A percentile compares a stretch with the other conserved stretches of the same genome.
phyloP scores from a whole-genome alignment of 176 grass and related monocot genomes.

The Microstegium vimineum region DNA sequence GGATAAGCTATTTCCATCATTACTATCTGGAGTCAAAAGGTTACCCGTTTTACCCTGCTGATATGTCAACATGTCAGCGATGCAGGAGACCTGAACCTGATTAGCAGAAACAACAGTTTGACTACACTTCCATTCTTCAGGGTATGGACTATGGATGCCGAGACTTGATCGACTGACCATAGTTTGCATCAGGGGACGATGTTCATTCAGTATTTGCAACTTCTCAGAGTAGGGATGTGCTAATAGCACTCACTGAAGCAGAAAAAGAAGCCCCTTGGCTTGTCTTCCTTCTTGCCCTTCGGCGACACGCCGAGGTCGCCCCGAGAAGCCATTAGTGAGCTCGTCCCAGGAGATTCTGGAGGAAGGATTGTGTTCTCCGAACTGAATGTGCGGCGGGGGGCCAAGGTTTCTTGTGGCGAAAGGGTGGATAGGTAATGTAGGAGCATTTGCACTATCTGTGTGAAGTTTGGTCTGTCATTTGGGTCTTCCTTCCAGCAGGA shows the following conservation, averaged over 20 bases:
- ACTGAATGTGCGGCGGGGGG: conserved; percentile 53
- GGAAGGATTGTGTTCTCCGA: conserved; percentile 87
- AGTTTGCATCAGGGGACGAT: neutral
- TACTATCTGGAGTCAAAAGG: conserved; percentile 31
- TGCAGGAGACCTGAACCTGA: neutral
- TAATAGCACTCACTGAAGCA: conserved; percentile 98
- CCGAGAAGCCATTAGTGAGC: conserved; percentile 75
- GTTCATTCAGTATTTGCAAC: conserved; percentile 17
- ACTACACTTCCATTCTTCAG: conserved; percentile 15
- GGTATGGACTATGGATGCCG: conserved; percentile 16
- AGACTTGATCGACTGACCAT: neutral
- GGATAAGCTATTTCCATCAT: conserved; percentile 24
- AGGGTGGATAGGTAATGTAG: conserved; percentile 82
- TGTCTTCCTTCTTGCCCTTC: conserved; percentile 52
- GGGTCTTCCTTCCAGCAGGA: conserved; percentile 98
- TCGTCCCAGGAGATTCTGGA: conserved; percentile 88
- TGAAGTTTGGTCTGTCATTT: conserved; percentile 85
- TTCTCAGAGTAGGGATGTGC: conserved; percentile 10
- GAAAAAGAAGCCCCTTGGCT: conserved; percentile 76
- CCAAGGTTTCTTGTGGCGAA: conserved; percentile 45
- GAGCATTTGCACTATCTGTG: conserved; percentile 93
- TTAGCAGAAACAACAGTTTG: conserved; percentile 25
- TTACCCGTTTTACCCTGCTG: conserved; percentile 30
- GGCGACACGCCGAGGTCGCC: conserved; percentile 61
- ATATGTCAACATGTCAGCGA: conserved; percentile 34